Evolutionary conservation across 1,139 yeast genomes (phyloP).

Genomic region (Suhomyces ambrosiae): DNA sequence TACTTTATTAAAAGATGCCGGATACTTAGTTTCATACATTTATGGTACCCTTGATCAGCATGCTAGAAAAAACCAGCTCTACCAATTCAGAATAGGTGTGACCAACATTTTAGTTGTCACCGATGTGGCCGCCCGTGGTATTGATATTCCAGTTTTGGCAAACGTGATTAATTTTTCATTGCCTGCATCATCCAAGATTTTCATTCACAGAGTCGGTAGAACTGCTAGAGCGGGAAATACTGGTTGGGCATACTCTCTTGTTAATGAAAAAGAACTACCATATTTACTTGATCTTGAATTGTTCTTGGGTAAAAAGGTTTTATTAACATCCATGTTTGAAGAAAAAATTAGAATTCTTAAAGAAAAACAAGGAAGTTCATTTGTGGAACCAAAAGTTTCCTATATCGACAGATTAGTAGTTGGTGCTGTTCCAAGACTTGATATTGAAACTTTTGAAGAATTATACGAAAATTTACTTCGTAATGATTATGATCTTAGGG

Average conservation of each 20-base stretch:
- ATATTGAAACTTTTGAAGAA: slow-evolving; percentile 73
- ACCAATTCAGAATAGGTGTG: slow-evolving; percentile 81
- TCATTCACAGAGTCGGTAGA: slow-evolving; percentile 97
- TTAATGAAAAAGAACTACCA: slow-evolving; percentile 84
- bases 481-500: slow-evolving; percentile 69
- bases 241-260: slow-evolving; percentile 97
- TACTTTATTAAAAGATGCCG: slow-evolving; percentile 67
- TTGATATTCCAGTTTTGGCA: slow-evolving; percentile 94
- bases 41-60: slow-evolving; percentile 95
- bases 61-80: slow-evolving; percentile 88
- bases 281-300: slow-evolving; percentile 88
- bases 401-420: slow-evolving; percentile 78
- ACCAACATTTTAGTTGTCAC: slow-evolving; percentile 89
- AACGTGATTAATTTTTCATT: slow-evolving; percentile 88
- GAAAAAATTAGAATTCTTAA: slow-evolving; percentile 55
- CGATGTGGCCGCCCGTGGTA: slow-evolving; percentile 99
- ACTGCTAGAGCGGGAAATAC: slow-evolving; percentile 98
- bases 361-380: slow-evolving; percentile 43
- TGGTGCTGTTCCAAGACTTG: slow-evolving; percentile 78
- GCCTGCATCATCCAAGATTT: slow-evolving; percentile 91
- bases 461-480: slow-evolving; percentile 62
- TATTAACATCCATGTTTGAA: slow-evolving; percentile 70
- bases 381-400: slow-evolving; percentile 56
- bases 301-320: slow-evolving; percentile 81
- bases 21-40: slow-evolving; percentile 84